Evolutionary conservation across 495 filamentous ascomycete species (phyloP).

Genomic region (Tetracladium marchalianum): DNA sequence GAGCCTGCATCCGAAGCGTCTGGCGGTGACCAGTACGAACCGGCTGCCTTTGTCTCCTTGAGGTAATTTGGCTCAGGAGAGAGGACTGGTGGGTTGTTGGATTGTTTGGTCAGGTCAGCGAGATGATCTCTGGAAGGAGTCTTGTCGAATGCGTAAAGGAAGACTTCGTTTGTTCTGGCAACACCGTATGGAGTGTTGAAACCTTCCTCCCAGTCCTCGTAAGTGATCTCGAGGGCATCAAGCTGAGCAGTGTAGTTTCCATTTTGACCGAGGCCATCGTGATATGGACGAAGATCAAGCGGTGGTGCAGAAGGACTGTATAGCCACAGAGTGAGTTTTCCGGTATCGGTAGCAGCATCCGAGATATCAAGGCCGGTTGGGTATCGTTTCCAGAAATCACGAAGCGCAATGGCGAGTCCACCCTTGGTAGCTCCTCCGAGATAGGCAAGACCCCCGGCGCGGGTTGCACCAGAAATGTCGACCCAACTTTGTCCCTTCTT

Average conservation of each 20-base stretch:
- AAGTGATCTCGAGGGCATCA: conserved; percentile 42
- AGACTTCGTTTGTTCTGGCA: conserved; percentile 36
- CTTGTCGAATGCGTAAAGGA: conserved; percentile 28
- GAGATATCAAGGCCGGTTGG: conserved; percentile 36
- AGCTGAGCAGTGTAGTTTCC: conserved; percentile 37
- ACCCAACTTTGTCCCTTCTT: conserved; percentile 38
- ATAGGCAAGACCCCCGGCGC: conserved; percentile 35
- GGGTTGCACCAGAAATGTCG: conserved; percentile 35
- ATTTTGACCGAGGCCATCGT: conserved; percentile 32
- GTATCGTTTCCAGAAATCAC: conserved; percentile 42
- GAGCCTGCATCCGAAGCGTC: conserved; percentile 9
- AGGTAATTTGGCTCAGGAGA: conserved; percentile 29
- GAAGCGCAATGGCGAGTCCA: conserved; percentile 36
- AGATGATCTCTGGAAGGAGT: conserved; percentile 30
- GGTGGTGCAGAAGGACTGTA: conserved; percentile 37
- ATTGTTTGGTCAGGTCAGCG: conserved; percentile 19
- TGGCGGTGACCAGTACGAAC: conserved; percentile 31
- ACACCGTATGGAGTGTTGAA: conserved; percentile 38
- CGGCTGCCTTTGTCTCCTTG: conserved; percentile 28
- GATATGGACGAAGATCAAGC: conserved; percentile 37
- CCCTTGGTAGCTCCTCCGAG: conserved; percentile 34
- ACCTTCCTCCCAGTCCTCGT: conserved; percentile 40
- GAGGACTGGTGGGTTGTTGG: conserved; percentile 30
- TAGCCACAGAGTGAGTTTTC: conserved; percentile 36
- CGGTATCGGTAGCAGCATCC: conserved; percentile 26